Base-by-base conservation (phyloP, 176 grass and related monocot genomes). In the Aechmea fasciata region DNA sequence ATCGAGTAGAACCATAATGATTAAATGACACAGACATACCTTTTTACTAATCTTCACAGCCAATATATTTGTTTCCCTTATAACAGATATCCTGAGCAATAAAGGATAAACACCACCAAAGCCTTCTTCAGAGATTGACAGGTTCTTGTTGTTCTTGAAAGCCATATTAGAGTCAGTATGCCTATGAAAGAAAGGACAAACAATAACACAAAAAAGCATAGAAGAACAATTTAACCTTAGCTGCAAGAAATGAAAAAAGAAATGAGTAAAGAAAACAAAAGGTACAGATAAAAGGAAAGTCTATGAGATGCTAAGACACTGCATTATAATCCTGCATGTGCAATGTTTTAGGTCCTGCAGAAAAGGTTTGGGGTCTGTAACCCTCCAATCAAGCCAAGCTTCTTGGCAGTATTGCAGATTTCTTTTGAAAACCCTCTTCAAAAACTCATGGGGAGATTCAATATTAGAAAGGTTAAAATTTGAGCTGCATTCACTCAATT, bases 41-140 rank as follows among this genome's bases (percentile, higher is more conserved):
- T 91, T 91, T 79, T 91, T 96, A 80, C 92, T 91, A 67, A 96
- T 96, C 66, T 82, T 96, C 59, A 96, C 81, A 41, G 83, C 72
- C 77, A 96, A 80, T 57, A 86, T 84, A 64, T 72, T 91, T 75
- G 88, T 88, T 86, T 96, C 88, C 24, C 76, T 69, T 52, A 66
- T 51, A 14, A 96, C 88, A 64, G 92, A 91, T 53, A 96, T 88
- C 78, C 92, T 88, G 49, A 96, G 80, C 66, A 84, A 84, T 67
- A 96, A 86, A 66, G 92, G 83, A 80, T 96, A 96, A 73, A 78
- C 85, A 86, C 87, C 87, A 67, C 73, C 71, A 67, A 0, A 78
- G 67, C 69, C 82, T 68, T 62, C 81, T 51, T 81, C 75, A 23
- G 71, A 48, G 49, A 67, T 62, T 22, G 66, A 65, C 20, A 20